A percentile compares a stretch with the other conserved stretches of the same genome.
These are phyloP conservation scores for Apophysomyces sp. DNA, from an alignment of 371 early-diverging fungal genomes.

Conservation along the genomic window DNA sequence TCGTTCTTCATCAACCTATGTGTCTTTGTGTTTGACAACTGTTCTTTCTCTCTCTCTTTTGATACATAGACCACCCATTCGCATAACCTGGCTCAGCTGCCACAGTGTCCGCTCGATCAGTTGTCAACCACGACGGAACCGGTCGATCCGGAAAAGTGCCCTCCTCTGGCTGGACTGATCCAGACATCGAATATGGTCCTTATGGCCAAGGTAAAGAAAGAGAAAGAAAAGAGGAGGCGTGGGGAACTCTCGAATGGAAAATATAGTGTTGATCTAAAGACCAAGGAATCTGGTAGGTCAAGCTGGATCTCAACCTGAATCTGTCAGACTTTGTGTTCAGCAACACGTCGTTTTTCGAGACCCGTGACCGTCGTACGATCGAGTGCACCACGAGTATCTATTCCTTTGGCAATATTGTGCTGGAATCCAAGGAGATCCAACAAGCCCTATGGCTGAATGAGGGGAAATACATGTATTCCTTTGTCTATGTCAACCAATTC, in stretches of 20 bases:
- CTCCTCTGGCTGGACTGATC: conserved; percentile 22
- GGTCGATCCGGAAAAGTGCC: conserved; percentile 31
- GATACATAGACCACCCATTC: conserved; percentile 19
- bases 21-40: neutral
- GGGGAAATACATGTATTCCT: conserved; percentile 47
- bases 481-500: conserved; percentile 64
- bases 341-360: conserved; percentile 54
- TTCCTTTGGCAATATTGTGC: conserved; percentile 62
- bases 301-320: conserved; percentile 43
- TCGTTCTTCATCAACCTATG: conserved; percentile 8
- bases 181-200: conserved; percentile 14
- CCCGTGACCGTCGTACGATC: conserved; percentile 48
- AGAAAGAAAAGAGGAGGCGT: neutral
- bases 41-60: neutral
- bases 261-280: neutral
- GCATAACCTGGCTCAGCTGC: conserved; percentile 39
- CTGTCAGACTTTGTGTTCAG: conserved; percentile 43
- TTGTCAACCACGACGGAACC: conserved; percentile 11
- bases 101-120: conserved; percentile 36
- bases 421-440: conserved; percentile 61
- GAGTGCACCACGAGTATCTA: conserved; percentile 65
- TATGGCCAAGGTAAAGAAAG: conserved; percentile 24
- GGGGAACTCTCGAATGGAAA: neutral
- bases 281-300: conserved; percentile 13
- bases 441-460: conserved; percentile 46